These are phyloP conservation scores for Apiotrichum gracile DNA, from an alignment of 1,284 basidiomycete species.

Conservation along the genomic window DNA sequence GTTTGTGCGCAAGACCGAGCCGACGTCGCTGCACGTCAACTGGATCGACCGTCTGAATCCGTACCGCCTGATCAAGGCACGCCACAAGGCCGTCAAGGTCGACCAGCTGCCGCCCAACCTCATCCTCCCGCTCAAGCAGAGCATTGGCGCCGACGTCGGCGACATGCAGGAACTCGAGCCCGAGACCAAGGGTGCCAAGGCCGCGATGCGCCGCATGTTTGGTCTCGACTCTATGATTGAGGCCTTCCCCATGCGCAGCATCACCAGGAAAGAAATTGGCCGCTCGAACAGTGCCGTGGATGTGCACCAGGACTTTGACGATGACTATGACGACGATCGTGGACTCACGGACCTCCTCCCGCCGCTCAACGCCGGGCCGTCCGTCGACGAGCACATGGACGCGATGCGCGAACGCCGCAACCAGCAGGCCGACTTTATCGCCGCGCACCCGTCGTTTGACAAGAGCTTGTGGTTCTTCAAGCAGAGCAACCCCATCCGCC, in stretches of 20 bases:
- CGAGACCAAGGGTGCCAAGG: constrained; percentile 14
- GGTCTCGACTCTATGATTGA: constrained; percentile 19
- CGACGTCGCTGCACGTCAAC: constrained; percentile 48
- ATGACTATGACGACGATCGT: constrained; percentile 34
- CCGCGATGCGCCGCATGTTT: constrained; percentile 27
- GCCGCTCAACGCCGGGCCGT: constrained; percentile 28
- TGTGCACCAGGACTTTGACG: constrained; percentile 2
- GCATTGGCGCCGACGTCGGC: constrained; percentile 59
- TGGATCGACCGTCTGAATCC: constrained; percentile 82
- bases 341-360: constrained; percentile 42
- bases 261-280: background rate
- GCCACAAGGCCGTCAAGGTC: constrained; percentile 66
- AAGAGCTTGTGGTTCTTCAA: constrained; percentile 85
- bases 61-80: constrained; percentile 71
- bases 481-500: constrained; percentile 70
- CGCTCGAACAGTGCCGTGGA: background rate
- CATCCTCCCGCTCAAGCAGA: constrained; percentile 69
- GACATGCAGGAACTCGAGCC: background rate
- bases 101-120: constrained; percentile 65
- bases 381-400: constrained; percentile 50
- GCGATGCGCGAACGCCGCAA: constrained; percentile 67
- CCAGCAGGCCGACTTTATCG: constrained; percentile 80
- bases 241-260: background rate
- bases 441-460: constrained; percentile 83
- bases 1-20: constrained; percentile 50